Evolutionary conservation across 2,329 filamentous ascomycete species (phyloP).

Genomic region (Fusarium torulosum): DNA sequence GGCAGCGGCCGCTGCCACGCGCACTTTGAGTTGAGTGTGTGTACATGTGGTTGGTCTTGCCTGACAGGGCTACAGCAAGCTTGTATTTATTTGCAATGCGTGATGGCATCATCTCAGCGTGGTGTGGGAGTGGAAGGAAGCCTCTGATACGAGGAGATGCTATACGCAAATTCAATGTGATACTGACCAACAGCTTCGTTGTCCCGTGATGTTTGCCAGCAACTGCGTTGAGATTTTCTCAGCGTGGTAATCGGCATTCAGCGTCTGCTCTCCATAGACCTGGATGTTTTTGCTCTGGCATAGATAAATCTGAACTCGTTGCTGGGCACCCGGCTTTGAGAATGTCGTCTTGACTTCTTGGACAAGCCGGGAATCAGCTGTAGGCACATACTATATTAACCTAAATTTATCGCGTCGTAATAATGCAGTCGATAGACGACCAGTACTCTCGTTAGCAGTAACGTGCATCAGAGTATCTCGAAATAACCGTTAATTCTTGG

Average conservation of each 20-base stretch:
- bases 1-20: constrained; percentile 13
- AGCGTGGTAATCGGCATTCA: constrained; percentile 63
- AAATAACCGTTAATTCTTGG: neutral
- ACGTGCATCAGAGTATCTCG: constrained; percentile 2
- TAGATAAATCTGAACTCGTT: constrained; percentile 63
- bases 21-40: constrained; percentile 1
- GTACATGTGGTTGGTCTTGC: neutral
- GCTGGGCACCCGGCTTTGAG: constrained; percentile 69
- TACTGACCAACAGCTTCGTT: constrained; percentile 25
- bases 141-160: constrained; percentile 2
- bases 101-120: constrained; percentile 19
- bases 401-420: neutral
- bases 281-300: constrained; percentile 70
- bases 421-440: constrained; percentile 1
- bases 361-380: constrained; percentile 70
- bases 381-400: constrained; percentile 60
- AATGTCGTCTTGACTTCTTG: constrained; percentile 66
- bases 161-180: constrained; percentile 7
- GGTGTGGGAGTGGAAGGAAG: neutral
- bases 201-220: constrained; percentile 50
- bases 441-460: constrained; percentile 7
- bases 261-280: constrained; percentile 59
- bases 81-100: neutral
- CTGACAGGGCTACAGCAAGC: constrained; percentile 10
- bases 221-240: constrained; percentile 49